Evolutionary conservation across 1,284 basidiomycete species (phyloP).

Genomic region (Phenoliferia sp.): DNA sequence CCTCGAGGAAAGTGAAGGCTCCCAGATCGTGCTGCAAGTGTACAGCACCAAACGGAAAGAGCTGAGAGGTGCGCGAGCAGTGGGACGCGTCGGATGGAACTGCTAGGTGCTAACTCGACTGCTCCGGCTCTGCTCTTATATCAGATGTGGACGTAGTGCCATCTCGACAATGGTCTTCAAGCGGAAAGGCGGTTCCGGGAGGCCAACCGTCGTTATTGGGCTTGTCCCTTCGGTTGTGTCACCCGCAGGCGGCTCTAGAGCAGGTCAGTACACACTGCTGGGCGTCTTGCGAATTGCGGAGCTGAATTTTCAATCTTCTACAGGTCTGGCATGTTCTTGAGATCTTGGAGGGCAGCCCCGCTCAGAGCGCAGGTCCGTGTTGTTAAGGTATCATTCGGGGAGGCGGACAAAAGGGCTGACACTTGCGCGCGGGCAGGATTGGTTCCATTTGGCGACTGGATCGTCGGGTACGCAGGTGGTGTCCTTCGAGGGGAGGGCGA

Average conservation of each 20-base stretch:
- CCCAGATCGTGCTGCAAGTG: conserved; percentile 68
- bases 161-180: conserved; percentile 66
- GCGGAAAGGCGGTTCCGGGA: conserved; percentile 34
- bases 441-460: conserved; percentile 83
- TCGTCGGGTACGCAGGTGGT: conserved; percentile 92
- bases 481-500: conserved; percentile 87
- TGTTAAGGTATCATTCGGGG: not conserved
- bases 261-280: conserved; percentile 46
- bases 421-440: conserved; percentile 49
- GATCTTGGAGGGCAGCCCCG: conserved; percentile 90
- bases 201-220: conserved; percentile 68
- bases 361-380: conserved; percentile 62
- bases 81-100: not conserved
- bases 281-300: not conserved
- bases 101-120: not conserved
- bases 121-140: not conserved
- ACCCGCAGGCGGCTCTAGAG: conserved; percentile 78
- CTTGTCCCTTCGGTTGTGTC: conserved; percentile 83
- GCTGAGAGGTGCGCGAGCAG: conserved; percentile 62
- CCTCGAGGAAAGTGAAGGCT: conserved; percentile 82
- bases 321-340: conserved; percentile 95
- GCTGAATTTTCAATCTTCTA: not conserved
- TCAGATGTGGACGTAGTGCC: conserved; percentile 79
- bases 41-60: conserved; percentile 86
- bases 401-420: not conserved